Evolutionary conservation across 768 basidiomycete species (phyloP).

Genomic region (Termitomyces sp.): DNA sequence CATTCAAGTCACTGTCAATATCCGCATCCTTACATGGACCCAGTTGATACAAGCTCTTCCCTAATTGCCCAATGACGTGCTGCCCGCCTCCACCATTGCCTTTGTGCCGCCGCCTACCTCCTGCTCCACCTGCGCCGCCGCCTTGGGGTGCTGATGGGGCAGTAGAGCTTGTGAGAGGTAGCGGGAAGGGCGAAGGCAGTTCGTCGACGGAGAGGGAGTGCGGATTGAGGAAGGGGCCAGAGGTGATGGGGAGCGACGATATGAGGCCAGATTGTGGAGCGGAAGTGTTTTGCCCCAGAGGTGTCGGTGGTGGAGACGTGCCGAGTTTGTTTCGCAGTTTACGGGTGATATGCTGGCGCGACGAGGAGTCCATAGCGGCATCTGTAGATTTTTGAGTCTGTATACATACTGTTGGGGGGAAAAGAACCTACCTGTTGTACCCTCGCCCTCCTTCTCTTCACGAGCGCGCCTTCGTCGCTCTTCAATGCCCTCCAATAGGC

Average conservation of each 20-base stretch:
- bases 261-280: constrained; percentile 28
- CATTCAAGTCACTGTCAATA: constrained; percentile 69
- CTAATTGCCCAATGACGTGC: constrained; percentile 61
- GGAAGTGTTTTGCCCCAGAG: constrained; percentile 36
- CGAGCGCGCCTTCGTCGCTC: constrained; percentile 72
- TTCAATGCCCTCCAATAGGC: constrained; percentile 80
- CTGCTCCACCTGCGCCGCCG: constrained; percentile 29
- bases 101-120: constrained; percentile 45
- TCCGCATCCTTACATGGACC: constrained; percentile 59
- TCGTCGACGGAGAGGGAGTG: constrained; percentile 85
- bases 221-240: constrained; percentile 70
- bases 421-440: constrained; percentile 57
- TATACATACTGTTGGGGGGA: constrained; percentile 2
- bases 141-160: constrained; percentile 27
- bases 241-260: constrained; percentile 53
- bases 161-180: constrained; percentile 57
- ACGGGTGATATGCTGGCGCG: constrained; percentile 74
- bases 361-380: constrained; percentile 67
- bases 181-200: constrained; percentile 79
- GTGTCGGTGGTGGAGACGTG: constrained; percentile 74
- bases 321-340: constrained; percentile 80
- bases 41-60: constrained; percentile 63
- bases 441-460: constrained; percentile 88
- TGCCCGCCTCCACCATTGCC: constrained; percentile 48
- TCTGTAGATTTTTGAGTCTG: constrained; percentile 34